Evolutionary conservation across 2,329 filamentous ascomycete species (phyloP).

Genomic region (Aureobasidium pullulans): DNA sequence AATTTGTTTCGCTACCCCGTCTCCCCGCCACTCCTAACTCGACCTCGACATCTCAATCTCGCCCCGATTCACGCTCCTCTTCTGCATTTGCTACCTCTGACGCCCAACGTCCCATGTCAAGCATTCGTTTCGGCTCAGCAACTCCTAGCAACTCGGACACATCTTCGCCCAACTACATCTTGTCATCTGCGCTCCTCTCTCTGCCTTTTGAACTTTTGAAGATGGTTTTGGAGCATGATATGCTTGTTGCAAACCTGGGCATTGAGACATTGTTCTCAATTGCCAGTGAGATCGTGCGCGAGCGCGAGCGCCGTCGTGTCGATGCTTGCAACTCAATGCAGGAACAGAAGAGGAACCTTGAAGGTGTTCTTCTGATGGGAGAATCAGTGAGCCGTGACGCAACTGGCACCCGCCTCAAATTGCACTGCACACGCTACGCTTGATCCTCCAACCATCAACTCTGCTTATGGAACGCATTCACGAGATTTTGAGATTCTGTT

Average conservation of each 20-base stretch:
- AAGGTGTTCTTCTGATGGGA: not conserved
- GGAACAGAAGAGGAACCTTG: not conserved
- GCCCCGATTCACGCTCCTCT: conserved; percentile 1
- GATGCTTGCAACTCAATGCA: not conserved
- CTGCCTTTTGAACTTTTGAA: conserved; percentile 62
- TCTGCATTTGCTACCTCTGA: not conserved
- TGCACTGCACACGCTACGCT: not conserved
- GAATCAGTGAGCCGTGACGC: not conserved
- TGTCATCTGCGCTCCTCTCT: conserved; percentile 63
- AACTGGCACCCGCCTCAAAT: conserved; percentile 3
- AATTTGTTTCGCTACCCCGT: conserved; percentile 41
- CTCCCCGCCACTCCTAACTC: conserved; percentile 28
- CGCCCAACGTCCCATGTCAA: conserved; percentile 44
- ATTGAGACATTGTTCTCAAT: not conserved
- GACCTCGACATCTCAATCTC: not conserved
- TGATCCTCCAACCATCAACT: not conserved
- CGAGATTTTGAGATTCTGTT: not conserved
- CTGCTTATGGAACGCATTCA: not conserved
- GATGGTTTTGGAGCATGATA: conserved; percentile 55
- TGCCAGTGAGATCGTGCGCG: not conserved
- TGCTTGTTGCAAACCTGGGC: conserved; percentile 42
- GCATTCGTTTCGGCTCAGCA: conserved; percentile 66
- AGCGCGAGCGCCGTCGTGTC: conserved; percentile 8
- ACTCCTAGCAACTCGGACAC: conserved; percentile 36
- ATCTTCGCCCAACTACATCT: conserved; percentile 35